These are phyloP conservation scores for Sporothrix sp. DNA, from an alignment of 2,329 filamentous ascomycete genomes.

Conservation along the genomic window DNA sequence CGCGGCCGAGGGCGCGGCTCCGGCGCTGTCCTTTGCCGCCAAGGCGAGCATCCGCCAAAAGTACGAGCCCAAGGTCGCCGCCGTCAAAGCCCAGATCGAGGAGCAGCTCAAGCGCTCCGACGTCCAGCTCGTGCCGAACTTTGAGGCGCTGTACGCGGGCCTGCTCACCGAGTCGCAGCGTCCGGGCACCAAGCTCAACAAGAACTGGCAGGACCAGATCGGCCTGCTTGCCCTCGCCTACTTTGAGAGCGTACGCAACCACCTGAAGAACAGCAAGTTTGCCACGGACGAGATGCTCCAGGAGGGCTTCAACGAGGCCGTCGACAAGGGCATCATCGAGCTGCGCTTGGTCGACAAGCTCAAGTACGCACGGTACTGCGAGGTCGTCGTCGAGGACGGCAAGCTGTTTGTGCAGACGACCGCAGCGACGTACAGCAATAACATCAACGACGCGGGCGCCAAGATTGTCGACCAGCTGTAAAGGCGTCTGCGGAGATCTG, in stretches of 20 bases:
- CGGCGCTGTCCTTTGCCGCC: slow-evolving; percentile 32
- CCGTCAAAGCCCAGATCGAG: slow-evolving; percentile 28
- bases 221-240: slow-evolving; percentile 34
- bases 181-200: slow-evolving; percentile 23
- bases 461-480: slow-evolving; percentile 30
- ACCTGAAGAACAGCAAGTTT: slow-evolving; percentile 13
- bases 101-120: slow-evolving; percentile 24
- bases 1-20: slow-evolving; percentile 18
- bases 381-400: slow-evolving; percentile 39
- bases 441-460: slow-evolving; percentile 26
- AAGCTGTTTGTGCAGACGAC: slow-evolving; percentile 35
- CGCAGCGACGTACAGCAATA: slow-evolving; percentile 26
- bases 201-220: slow-evolving; percentile 36
- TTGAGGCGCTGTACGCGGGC: slow-evolving; percentile 33
- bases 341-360: slow-evolving; percentile 40
- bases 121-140: slow-evolving; percentile 38
- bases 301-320: slow-evolving; percentile 38
- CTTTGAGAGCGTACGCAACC: slow-evolving; percentile 29
- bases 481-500: too few species aligned
- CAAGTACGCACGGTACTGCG: slow-evolving; percentile 32
- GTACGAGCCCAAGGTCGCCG: slow-evolving; percentile 35
- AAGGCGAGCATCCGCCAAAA: slow-evolving; percentile 33
- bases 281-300: slow-evolving; percentile 35
- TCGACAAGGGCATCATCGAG: slow-evolving; percentile 32
- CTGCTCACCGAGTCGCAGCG: slow-evolving; percentile 28